Evolutionary conservation across 1,284 basidiomycete species (phyloP).

Genomic region (Neonothopanus nambi): DNA sequence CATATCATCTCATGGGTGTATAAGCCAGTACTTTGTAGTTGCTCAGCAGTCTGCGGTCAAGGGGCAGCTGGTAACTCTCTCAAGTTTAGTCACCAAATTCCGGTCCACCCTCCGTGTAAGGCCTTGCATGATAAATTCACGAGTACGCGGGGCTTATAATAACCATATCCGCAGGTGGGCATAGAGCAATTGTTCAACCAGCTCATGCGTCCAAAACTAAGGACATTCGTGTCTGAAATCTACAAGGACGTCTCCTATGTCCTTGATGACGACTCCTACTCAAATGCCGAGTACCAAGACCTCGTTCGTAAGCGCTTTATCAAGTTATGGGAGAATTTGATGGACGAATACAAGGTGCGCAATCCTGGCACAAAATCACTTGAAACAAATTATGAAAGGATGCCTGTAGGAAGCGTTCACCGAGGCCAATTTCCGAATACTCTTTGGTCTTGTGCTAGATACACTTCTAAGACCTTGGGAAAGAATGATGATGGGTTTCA

Average conservation of each 20-base stretch:
- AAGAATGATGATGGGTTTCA: slow-evolving; percentile 77
- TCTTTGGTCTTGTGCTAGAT: slow-evolving; percentile 86
- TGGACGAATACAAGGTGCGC: slow-evolving; percentile 83
- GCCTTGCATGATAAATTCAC: slow-evolving; percentile 14
- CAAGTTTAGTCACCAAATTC: slow-evolving; percentile 61
- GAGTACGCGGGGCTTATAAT: slow-evolving; percentile 16
- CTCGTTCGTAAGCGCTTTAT: slow-evolving; percentile 86
- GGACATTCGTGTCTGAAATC: slow-evolving; percentile 82
- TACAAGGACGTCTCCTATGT: slow-evolving; percentile 90
- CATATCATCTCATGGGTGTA: slow-evolving; percentile 51
- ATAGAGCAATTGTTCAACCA: slow-evolving; percentile 95
- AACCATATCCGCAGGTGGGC: slow-evolving; percentile 56
- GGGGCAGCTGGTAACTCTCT: slow-evolving; percentile 48
- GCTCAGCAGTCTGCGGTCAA: slow-evolving; percentile 54
- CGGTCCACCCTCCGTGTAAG: slow-evolving; percentile 70
- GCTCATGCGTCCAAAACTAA: slow-evolving; percentile 81
- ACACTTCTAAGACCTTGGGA: slow-evolving; percentile 93
- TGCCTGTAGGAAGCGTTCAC: slow-evolving; percentile 82
- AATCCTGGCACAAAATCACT: background rate
- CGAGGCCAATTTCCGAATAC: slow-evolving; percentile 82
- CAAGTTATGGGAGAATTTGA: slow-evolving; percentile 80
- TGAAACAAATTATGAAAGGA: background rate
- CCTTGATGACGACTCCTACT: slow-evolving; percentile 86
- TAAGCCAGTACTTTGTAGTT: slow-evolving; percentile 72
- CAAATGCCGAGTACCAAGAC: slow-evolving; percentile 83